Conservation (phyloP, 306 rosid genomes). For the Quercus rubra region DNA sequence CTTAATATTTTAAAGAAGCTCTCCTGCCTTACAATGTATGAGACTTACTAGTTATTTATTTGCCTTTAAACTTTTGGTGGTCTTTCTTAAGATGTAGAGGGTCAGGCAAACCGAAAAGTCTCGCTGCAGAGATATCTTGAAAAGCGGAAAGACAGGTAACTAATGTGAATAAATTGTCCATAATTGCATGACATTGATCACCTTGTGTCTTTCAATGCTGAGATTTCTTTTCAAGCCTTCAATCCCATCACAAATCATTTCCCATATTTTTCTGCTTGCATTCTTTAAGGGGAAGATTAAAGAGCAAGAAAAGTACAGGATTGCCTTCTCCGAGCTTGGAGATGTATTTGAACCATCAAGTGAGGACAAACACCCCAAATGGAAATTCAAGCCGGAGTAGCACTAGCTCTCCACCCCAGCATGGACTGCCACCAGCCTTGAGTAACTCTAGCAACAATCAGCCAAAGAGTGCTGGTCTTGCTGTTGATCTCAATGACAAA, state of each 20-base stretch:
- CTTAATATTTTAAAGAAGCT: slow-evolving; percentile 3
- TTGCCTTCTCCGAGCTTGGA: slow-evolving; percentile 56
- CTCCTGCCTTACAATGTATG: neutral
- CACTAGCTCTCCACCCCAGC: slow-evolving; percentile 80
- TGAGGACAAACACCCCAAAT: slow-evolving; percentile 56
- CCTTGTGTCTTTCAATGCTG: slow-evolving; percentile 3
- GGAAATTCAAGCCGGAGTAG: slow-evolving; percentile 72
- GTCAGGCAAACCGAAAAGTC: slow-evolving; percentile 75
- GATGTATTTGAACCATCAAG: slow-evolving; percentile 65
- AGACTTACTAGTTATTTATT: neutral
- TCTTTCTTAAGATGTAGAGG: slow-evolving; percentile 71
- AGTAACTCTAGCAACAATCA: slow-evolving; percentile 62
- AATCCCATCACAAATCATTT: slow-evolving; percentile 26
- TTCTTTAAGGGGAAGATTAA: slow-evolving; percentile 66
- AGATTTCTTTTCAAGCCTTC: slow-evolving; percentile 12
- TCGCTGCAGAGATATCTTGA: slow-evolving; percentile 84
- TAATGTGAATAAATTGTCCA: slow-evolving; percentile 20
- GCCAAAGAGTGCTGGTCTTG: slow-evolving; percentile 49
- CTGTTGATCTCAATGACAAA: slow-evolving; percentile 85
- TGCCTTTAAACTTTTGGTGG: slow-evolving; percentile 13
- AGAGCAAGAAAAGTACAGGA: slow-evolving; percentile 66
- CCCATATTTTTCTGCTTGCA: slow-evolving; percentile 36
- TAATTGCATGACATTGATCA: slow-evolving; percentile 17
- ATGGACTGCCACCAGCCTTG: slow-evolving; percentile 48
- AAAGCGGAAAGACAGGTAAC: slow-evolving; percentile 92